Evolutionary conservation across 2,329 filamentous ascomycete genomes (phyloP).

Genomic region (Cytospora paraplurivora): DNA sequence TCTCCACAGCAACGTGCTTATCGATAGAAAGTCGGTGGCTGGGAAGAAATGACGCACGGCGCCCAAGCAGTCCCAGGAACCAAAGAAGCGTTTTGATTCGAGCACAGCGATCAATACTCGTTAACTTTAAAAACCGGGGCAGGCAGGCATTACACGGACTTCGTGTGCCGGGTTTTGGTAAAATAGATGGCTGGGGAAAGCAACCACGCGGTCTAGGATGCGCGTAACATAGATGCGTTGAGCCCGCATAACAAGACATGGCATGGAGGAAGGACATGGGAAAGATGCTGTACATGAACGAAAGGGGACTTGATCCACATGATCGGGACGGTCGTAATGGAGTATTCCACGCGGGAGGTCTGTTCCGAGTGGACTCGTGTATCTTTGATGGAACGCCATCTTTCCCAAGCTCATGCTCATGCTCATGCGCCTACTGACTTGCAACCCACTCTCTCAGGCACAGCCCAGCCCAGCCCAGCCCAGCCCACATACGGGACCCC

Average conservation of each 20-base stretch:
- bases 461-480: constrained; percentile 3
- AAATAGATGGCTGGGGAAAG: background rate
- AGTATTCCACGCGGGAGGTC: background rate
- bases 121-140: background rate
- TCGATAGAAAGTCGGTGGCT: constrained; percentile 22
- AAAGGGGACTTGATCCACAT: background rate
- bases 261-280: background rate
- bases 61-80: background rate
- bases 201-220: background rate
- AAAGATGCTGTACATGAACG: background rate
- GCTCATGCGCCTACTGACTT: background rate
- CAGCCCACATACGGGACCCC: background rate
- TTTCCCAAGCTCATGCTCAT: background rate
- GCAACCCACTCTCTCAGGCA: background rate
- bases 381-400: background rate
- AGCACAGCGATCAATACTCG: background rate
- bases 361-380: background rate
- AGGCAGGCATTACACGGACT: background rate
- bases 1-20: constrained; percentile 24
- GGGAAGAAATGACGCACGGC: constrained; percentile 12
- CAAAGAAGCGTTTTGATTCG: background rate
- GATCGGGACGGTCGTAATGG: background rate
- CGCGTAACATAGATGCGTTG: background rate
- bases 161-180: background rate
- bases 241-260: background rate